A percentile compares a stretch with the other conserved stretches of the same genome.
Evolutionary conservation across 805 yeast species (phyloP).

Genomic region (Kodamaea jinghongensis): DNA sequence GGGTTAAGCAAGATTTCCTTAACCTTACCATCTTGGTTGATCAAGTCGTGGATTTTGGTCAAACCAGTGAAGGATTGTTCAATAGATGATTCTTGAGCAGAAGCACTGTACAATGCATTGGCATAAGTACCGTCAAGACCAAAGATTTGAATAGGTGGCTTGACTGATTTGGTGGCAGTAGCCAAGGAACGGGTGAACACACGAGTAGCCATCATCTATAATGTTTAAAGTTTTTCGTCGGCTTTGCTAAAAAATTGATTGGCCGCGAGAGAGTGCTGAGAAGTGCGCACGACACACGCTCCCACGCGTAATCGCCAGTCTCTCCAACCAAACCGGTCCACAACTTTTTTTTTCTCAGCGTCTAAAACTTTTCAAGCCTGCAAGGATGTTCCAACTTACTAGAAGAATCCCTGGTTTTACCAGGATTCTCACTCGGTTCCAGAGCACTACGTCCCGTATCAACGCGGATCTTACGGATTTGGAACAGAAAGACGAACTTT

Average conservation of each 20-base stretch:
- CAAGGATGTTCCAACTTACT: too few species aligned
- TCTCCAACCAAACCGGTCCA: neutral
- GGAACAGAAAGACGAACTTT: conserved; percentile 74
- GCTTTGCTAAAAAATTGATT: conserved; percentile 2
- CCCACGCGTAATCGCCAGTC: neutral
- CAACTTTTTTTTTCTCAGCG: conserved; percentile 4
- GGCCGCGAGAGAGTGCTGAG: conserved; percentile 4
- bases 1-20: conserved; percentile 71
- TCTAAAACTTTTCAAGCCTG: conserved; percentile 1
- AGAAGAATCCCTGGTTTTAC: too few species aligned
- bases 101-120: conserved; percentile 87
- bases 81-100: conserved; percentile 75
- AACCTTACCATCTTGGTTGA: conserved; percentile 64
- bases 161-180: conserved; percentile 60
- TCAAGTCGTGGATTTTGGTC: conserved; percentile 49
- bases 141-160: conserved; percentile 89
- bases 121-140: conserved; percentile 98
- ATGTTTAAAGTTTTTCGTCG: conserved; percentile 4
- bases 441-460: conserved; percentile 8
- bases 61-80: conserved; percentile 70
- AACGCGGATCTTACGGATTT: conserved; percentile 56
- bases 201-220: conserved; percentile 54
- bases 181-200: conserved; percentile 70
- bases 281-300: conserved; percentile 5
- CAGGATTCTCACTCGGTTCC: conserved; percentile 3